phyloP scores from a whole-genome alignment of 169 alveolate species.

The Eimeria sp. region DNA sequence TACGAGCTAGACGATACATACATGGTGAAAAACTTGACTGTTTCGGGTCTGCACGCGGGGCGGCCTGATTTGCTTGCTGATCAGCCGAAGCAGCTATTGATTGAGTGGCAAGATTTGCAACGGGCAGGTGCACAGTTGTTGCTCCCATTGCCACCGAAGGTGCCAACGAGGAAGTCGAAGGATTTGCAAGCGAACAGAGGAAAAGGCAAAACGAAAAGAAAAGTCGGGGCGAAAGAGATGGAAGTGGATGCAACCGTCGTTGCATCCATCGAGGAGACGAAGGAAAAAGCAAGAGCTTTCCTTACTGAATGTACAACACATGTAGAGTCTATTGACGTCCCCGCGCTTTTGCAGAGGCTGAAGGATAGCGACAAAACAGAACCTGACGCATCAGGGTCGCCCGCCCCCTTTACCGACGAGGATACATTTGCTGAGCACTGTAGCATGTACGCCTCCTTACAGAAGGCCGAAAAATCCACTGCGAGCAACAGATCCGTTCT shows the following conservation, averaged over 20 bases:
- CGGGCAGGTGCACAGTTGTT: conserved; percentile 17
- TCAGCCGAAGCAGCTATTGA: conserved; percentile 44
- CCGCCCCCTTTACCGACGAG: conserved; percentile 19
- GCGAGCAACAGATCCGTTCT: neutral
- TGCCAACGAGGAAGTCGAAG: neutral
- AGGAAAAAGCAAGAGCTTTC: conserved; percentile 11
- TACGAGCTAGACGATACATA: conserved; percentile 87
- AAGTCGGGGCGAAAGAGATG: neutral
- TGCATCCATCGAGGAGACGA: conserved; percentile 17
- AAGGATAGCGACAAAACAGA: neutral
- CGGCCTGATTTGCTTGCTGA: conserved; percentile 62
- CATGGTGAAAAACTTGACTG: conserved; percentile 75
- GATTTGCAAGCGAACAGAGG: neutral
- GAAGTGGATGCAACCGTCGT: neutral
- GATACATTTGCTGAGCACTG: conserved; percentile 51
- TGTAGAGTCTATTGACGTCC: conserved; percentile 26
- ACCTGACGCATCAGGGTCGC: neutral
- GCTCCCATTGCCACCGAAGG: conserved; percentile 62
- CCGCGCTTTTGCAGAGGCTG: neutral
- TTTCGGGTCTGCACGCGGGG: conserved; percentile 50
- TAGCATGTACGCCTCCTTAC: conserved; percentile 22
- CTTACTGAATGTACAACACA: conserved; percentile 17
- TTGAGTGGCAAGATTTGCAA: conserved; percentile 53
- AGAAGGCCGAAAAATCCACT: neutral
- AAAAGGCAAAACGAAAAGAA: neutral